A percentile compares a stretch with the other conserved stretches of the same genome.
phyloP scores from a whole-genome alignment of 768 basidiomycete species.

The Collybiopsis confluens region DNA sequence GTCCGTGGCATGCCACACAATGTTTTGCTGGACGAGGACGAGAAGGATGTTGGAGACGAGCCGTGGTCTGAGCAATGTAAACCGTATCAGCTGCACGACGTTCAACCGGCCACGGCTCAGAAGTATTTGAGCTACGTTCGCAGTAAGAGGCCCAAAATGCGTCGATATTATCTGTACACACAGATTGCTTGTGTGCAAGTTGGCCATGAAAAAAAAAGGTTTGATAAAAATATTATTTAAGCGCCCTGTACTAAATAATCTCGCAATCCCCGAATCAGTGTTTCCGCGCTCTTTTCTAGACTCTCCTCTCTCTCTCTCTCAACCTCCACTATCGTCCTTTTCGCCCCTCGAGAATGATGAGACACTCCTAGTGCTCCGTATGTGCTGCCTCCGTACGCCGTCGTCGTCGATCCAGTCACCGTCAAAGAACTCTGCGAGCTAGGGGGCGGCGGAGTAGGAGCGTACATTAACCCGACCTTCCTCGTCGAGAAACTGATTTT shows the following conservation, averaged over 20 bases:
- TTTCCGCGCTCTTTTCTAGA: constrained; percentile 52
- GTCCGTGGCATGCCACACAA: constrained; percentile 80
- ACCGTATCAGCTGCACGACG: constrained; percentile 61
- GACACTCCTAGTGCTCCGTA: constrained; percentile 6
- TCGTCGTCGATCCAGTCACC: not conserved
- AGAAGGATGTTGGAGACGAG: constrained; percentile 68
- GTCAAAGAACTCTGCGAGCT: not conserved
- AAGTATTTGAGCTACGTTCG: constrained; percentile 66
- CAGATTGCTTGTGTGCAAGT: constrained; percentile 55
- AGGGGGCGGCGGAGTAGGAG: constrained; percentile 2
- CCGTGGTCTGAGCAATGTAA: constrained; percentile 63
- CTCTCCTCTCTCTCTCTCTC: constrained; percentile 46
- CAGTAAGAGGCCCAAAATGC: constrained; percentile 62
- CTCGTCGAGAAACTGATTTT: constrained; percentile 39
- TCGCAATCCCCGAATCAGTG: constrained; percentile 44
- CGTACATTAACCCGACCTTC: constrained; percentile 34
- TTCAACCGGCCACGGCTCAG: constrained; percentile 84
- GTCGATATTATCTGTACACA: constrained; percentile 59
- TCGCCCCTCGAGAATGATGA: constrained; percentile 15
- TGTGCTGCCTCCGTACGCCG: constrained; percentile 5
- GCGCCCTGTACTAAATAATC: not conserved
- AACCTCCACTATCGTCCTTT: constrained; percentile 54
- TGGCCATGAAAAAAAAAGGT: constrained; percentile 44
- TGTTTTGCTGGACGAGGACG: constrained; percentile 85
- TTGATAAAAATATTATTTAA: too few species aligned